These are phyloP conservation scores for Dactylellina sp. DNA, from an alignment of 2,329 filamentous ascomycete species.

Conservation along the genomic window DNA sequence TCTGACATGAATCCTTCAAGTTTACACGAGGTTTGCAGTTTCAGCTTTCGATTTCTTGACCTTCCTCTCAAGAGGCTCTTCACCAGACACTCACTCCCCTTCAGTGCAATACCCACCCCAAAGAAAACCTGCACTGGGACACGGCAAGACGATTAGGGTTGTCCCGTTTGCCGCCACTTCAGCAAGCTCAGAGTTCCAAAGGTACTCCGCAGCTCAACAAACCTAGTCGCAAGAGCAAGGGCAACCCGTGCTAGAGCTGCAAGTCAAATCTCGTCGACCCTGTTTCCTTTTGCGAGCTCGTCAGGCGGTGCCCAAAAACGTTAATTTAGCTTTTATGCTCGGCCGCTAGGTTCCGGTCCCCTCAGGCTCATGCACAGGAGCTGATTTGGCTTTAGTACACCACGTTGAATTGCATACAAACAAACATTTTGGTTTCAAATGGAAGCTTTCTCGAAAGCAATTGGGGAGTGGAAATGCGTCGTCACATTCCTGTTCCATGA, in stretches of 20 bases:
- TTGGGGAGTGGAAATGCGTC: neutral
- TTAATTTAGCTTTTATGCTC: constrained; percentile 20
- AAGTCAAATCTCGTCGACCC: constrained; percentile 35
- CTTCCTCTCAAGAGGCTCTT: too few species aligned
- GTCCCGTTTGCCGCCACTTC: constrained; percentile 19
- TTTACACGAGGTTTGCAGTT: neutral
- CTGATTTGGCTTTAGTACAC: constrained; percentile 8
- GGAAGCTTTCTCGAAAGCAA: neutral
- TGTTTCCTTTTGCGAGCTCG: constrained; percentile 45
- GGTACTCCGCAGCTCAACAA: constrained; percentile 9
- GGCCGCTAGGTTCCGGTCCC: constrained; percentile 46
- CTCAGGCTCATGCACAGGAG: constrained; percentile 7
- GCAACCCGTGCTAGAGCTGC: constrained; percentile 34
- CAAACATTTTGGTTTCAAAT: too few species aligned
- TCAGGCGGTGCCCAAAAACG: constrained; percentile 46
- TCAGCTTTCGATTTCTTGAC: neutral
- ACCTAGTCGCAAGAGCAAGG: constrained; percentile 39
- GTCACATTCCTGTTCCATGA: constrained; percentile 20
- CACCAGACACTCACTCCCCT: too few species aligned
- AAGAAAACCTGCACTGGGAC: too few species aligned
- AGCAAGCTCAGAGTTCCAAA: constrained; percentile 13
- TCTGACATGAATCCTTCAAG: neutral
- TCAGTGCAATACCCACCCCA: neutral
- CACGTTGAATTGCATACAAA: constrained; percentile 19
- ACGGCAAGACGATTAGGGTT: constrained; percentile 4